These are phyloP conservation scores for Hebeloma cylindrosporum DNA, from an alignment of 768 basidiomycete species.

Conservation along the genomic window DNA sequence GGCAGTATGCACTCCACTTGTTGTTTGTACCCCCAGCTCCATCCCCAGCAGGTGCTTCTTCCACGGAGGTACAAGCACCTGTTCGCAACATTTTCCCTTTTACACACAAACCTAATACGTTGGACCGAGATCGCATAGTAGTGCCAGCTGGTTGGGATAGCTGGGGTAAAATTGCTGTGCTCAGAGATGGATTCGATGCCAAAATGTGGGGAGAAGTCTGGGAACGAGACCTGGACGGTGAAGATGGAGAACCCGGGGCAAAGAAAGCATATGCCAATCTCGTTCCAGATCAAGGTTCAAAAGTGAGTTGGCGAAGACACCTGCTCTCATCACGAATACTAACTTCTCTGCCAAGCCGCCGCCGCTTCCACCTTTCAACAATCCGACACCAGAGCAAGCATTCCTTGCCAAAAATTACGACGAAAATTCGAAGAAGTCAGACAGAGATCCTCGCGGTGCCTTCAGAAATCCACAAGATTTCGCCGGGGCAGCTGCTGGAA, in stretches of 20 bases:
- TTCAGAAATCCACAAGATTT: slow-evolving; percentile 79
- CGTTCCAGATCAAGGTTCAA: slow-evolving; percentile 73
- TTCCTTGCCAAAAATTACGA: slow-evolving; percentile 93
- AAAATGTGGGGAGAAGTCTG: slow-evolving; percentile 77
- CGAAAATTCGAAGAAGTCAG: slow-evolving; percentile 85
- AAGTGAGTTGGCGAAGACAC: slow-evolving; percentile 45
- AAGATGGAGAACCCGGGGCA: slow-evolving; percentile 55
- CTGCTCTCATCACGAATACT: slow-evolving; percentile 1
- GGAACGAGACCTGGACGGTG: slow-evolving; percentile 66
- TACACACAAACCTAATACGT: slow-evolving; percentile 80
- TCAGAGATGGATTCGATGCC: slow-evolving; percentile 91
- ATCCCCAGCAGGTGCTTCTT: slow-evolving; percentile 58
- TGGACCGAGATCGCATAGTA: slow-evolving; percentile 90
- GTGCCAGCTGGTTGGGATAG: slow-evolving; percentile 98
- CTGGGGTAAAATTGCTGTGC: slow-evolving; percentile 91
- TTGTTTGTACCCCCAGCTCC: slow-evolving; percentile 79
- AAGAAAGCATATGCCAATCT: slow-evolving; percentile 66
- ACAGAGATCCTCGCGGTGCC: slow-evolving; percentile 84
- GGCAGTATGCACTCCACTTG: slow-evolving; percentile 82
- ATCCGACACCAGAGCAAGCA: slow-evolving; percentile 82
- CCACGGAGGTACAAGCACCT: slow-evolving; percentile 65
- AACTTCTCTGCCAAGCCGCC: slow-evolving; percentile 43
- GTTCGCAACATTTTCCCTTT: slow-evolving; percentile 85
- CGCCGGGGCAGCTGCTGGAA: slow-evolving; percentile 59
- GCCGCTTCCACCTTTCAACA: slow-evolving; percentile 74